Evolutionary conservation across 441 rosid species (phyloP).

Genomic region (Corymbia calophylla): DNA sequence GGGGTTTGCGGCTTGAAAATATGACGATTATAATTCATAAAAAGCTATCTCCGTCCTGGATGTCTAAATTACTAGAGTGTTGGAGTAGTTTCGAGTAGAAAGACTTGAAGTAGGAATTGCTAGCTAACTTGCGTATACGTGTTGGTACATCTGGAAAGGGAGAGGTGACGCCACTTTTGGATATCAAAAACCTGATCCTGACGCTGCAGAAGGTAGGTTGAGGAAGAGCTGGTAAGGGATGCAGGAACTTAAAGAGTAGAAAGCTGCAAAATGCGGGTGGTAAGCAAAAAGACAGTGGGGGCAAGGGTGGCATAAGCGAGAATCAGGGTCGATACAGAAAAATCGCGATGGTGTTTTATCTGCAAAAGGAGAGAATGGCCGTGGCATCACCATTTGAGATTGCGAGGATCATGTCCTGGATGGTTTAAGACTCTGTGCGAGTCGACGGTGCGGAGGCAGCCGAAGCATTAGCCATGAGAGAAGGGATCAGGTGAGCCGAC

Average conservation of each 20-base stretch:
- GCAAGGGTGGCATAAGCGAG: background rate
- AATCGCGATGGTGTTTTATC: background rate
- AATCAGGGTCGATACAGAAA: background rate
- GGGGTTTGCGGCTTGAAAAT: background rate
- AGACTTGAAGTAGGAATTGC: background rate
- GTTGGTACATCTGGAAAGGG: background rate
- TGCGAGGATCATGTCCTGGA: background rate
- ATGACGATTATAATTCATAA: background rate
- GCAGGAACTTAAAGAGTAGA: background rate
- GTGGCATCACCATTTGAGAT: background rate
- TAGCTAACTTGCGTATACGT: background rate
- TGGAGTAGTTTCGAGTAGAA: background rate
- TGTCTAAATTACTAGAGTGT: background rate
- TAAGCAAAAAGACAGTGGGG: background rate
- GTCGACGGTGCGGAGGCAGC: background rate
- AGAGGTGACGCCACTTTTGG: background rate
- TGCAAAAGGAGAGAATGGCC: background rate
- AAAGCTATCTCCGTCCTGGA: background rate
- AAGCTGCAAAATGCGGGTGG: background rate
- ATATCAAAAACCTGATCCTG: background rate
- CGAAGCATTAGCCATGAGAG: background rate
- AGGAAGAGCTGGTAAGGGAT: background rate
- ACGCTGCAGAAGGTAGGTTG: background rate
- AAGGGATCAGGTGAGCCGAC: background rate
- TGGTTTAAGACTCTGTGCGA: background rate